These are phyloP conservation scores for Puccinellia tenuiflora DNA, from an alignment of 176 grass and related monocot genomes.

Conservation along the genomic window DNA sequence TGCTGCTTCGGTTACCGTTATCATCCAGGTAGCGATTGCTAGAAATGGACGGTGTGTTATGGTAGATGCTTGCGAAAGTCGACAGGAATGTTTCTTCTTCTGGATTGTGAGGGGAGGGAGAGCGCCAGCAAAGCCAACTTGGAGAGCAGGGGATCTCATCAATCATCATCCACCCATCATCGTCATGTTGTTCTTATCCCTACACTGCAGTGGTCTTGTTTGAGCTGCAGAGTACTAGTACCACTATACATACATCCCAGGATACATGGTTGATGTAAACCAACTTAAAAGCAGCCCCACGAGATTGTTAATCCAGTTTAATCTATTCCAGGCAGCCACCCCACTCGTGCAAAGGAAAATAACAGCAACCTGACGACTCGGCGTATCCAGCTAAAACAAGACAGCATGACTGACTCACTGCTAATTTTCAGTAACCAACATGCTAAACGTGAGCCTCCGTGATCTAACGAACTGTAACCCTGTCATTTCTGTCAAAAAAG, in stretches of 20 bases:
- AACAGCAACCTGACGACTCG: neutral
- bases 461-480: too few species aligned
- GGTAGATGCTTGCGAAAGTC: neutral
- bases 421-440: too few species aligned
- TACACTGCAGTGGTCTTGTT: neutral
- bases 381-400: neutral
- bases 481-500: too few species aligned
- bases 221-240: neutral
- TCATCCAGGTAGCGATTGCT: neutral
- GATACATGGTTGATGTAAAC: neutral
- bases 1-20: neutral
- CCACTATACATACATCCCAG: too few species aligned
- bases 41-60: neutral
- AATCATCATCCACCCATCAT: neutral
- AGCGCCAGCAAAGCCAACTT: neutral
- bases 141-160: neutral
- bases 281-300: too few species aligned
- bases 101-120: neutral
- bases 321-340: neutral
- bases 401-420: neutral
- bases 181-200: neutral
- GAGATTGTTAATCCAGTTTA: too few species aligned
- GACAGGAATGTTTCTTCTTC: constrained; percentile 1
- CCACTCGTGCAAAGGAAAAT: neutral
- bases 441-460: too few species aligned